Conservation (phyloP, 768 basidiomycete genomes). For the Mycena metata region DNA sequence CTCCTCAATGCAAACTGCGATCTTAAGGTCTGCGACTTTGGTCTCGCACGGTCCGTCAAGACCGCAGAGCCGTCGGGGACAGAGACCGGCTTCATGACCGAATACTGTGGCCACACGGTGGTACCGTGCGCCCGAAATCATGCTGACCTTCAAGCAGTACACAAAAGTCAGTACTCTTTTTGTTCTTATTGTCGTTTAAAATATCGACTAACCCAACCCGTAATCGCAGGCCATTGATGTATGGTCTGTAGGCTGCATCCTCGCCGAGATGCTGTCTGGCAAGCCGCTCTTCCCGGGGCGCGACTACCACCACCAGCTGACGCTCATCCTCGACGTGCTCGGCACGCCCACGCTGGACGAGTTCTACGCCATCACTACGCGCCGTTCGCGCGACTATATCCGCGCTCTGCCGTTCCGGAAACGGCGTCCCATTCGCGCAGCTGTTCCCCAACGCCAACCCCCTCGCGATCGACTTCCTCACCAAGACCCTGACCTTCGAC, state of each 20-base stretch:
- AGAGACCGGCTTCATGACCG: conserved; percentile 93
- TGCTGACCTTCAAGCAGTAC: conserved; percentile 99
- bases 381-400: conserved; percentile 12
- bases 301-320: conserved; percentile 84
- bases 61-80: conserved; percentile 89
- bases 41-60: conserved; percentile 90
- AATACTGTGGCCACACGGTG: conserved; percentile 98
- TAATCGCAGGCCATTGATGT: conserved; percentile 63
- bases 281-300: conserved; percentile 85
- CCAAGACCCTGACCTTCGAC: conserved; percentile 83
- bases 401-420: conserved; percentile 53
- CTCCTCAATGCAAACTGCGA: conserved; percentile 98
- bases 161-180: conserved; percentile 64
- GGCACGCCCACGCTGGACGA: conserved; percentile 87
- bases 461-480: conserved; percentile 70
- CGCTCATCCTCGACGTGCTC: conserved; percentile 84
- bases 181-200: conserved; percentile 25
- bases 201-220: no score
- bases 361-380: conserved; percentile 82
- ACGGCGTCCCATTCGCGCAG: conserved; percentile 68
- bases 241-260: conserved; percentile 72
- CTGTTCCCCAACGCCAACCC: conserved; percentile 80
- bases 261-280: conserved; percentile 83
- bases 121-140: conserved; percentile 99
- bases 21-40: conserved; percentile 96